A percentile compares a stretch with the other conserved stretches of the same genome.
phyloP scores from a whole-genome alignment of 2,329 filamentous ascomycete species.

The Grosmannia serpens region DNA sequence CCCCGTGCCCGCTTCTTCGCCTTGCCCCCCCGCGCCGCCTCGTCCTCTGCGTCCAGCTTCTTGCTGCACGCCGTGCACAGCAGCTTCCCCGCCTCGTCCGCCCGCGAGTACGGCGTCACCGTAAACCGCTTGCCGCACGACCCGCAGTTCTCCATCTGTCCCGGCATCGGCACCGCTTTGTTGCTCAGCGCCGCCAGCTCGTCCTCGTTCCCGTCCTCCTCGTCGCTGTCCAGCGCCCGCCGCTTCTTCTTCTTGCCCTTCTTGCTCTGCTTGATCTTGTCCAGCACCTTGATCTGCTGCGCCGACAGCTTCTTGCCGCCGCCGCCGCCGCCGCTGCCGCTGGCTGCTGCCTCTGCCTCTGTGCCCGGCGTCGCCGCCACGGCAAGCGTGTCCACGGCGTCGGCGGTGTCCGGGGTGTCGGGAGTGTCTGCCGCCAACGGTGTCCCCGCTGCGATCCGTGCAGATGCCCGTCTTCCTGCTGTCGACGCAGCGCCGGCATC shows the following conservation, averaged over 20 bases:
- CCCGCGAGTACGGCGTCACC: slow-evolving; percentile 78
- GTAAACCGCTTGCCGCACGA: slow-evolving; percentile 81
- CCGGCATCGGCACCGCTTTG: slow-evolving; percentile 48
- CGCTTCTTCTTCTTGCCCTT: slow-evolving; percentile 40
- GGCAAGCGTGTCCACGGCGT: too few relatives aligned
- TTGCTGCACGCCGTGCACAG: slow-evolving; percentile 75
- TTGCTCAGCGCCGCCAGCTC: slow-evolving; percentile 37
- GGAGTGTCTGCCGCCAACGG: background rate
- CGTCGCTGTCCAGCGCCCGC: slow-evolving; percentile 27
- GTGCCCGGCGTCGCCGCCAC: background rate
- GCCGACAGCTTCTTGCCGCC: slow-evolving; percentile 35
- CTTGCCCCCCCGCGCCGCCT: slow-evolving; percentile 34
- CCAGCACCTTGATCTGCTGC: slow-evolving; percentile 31
- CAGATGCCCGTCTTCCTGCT: background rate
- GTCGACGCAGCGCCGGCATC: background rate
- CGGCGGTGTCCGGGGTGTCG: too few relatives aligned
- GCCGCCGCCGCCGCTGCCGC: slow-evolving; percentile 24
- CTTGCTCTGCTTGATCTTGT: slow-evolving; percentile 53
- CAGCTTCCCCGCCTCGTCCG: slow-evolving; percentile 64
- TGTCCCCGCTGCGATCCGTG: background rate
- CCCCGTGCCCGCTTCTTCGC: slow-evolving; percentile 30
- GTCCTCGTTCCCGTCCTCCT: slow-evolving; percentile 27
- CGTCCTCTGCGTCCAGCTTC: slow-evolving; percentile 54
- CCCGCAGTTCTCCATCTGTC: slow-evolving; percentile 82
- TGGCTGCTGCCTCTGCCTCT: background rate